Evolutionary conservation across 2,329 filamentous ascomycete genomes (phyloP).

Genomic region (Macrophomina phaseolina): DNA sequence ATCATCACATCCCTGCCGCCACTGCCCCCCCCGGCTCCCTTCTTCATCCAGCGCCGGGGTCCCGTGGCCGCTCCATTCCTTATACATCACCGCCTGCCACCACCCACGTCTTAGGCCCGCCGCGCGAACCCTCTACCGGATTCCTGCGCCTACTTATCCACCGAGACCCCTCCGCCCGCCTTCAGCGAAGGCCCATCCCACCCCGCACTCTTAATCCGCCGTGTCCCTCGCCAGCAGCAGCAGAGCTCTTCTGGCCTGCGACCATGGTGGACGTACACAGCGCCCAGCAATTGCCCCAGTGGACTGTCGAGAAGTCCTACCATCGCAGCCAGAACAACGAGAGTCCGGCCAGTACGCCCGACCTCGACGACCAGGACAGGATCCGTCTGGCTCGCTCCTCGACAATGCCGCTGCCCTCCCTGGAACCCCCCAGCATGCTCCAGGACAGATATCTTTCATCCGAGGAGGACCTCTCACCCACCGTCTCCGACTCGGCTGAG

Average conservation of each 20-base stretch:
- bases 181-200: neutral
- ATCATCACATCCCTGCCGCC: conserved; percentile 23
- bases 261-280: conserved; percentile 25
- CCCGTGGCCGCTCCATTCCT: conserved; percentile 10
- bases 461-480: conserved; percentile 46
- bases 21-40: conserved; percentile 19
- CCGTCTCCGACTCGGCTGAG: conserved; percentile 39
- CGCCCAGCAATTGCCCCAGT: conserved; percentile 40
- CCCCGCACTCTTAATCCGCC: conserved; percentile 4
- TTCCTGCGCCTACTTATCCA: conserved; percentile 17
- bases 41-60: conserved; percentile 13
- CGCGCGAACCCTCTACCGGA: conserved; percentile 13
- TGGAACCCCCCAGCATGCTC: conserved; percentile 35
- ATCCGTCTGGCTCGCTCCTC: conserved; percentile 41
- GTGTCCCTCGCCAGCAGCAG: conserved; percentile 1
- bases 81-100: neutral
- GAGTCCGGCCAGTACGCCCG: conserved; percentile 43
- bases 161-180: conserved; percentile 8
- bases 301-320: conserved; percentile 44
- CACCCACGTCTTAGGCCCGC: conserved; percentile 3
- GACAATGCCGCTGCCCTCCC: conserved; percentile 30
- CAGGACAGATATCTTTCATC: conserved; percentile 47
- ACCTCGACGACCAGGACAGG: conserved; percentile 41
- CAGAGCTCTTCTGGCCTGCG: conserved; percentile 2
- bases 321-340: conserved; percentile 35